phyloP scores from a whole-genome alignment of 345 rosid species.

The Heritiera littoralis region DNA sequence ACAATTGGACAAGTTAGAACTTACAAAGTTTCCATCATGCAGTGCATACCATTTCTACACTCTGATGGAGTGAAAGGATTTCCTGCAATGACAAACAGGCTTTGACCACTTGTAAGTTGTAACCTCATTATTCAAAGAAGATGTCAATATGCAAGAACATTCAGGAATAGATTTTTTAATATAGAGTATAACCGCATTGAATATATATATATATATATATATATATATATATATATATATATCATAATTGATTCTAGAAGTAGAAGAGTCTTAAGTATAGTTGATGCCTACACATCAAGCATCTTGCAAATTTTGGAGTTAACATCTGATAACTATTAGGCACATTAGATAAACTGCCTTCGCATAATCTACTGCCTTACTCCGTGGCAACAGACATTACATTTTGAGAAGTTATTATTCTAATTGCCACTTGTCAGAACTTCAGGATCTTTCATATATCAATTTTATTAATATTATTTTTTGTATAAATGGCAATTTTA shows the following conservation, averaged over 20 bases:
- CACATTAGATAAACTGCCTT: background rate
- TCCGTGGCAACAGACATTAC: background rate
- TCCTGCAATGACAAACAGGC: slow-evolving; percentile 43
- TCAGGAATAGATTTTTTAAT: background rate
- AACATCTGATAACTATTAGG: background rate
- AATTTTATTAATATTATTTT: background rate
- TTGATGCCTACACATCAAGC: background rate
- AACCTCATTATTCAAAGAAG: background rate
- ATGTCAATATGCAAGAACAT: background rate
- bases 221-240: too few species aligned
- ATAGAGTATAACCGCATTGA: background rate
- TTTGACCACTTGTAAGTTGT: background rate
- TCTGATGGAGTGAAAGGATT: slow-evolving; percentile 65
- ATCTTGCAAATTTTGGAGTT: background rate
- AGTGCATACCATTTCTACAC: slow-evolving; percentile 61
- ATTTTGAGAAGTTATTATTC: background rate
- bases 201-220: background rate
- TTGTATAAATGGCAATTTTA: too few species aligned
- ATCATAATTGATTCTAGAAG: background rate
- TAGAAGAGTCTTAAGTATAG: background rate
- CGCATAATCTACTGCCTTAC: background rate
- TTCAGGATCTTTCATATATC: slow-evolving; percentile 2
- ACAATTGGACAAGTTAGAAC: background rate
- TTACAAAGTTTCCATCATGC: background rate
- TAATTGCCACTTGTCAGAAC: background rate